A percentile compares a stretch with the other conserved stretches of the same genome.
phyloP scores from a whole-genome alignment of 768 basidiomycete species.

The Dendrothele bispora region DNA sequence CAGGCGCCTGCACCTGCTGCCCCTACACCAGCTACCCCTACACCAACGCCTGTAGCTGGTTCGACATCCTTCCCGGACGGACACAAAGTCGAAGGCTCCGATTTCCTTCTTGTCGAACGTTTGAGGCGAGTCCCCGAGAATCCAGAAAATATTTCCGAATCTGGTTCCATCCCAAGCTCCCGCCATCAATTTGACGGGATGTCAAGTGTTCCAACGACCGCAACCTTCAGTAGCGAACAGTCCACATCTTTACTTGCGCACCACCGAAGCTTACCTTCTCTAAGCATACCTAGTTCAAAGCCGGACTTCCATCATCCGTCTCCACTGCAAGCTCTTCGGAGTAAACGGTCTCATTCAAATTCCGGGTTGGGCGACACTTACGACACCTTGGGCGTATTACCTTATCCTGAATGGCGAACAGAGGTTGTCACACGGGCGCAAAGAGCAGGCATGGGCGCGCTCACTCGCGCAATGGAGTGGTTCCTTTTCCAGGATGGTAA shows the following conservation, averaged over 20 bases:
- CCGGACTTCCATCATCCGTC: too few relatives aligned
- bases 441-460: slow-evolving; percentile 58
- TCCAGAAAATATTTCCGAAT: too few relatives aligned
- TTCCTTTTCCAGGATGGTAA: slow-evolving; percentile 31
- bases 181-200: too few relatives aligned
- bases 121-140: too few relatives aligned
- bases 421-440: slow-evolving; percentile 50
- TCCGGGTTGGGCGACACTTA: not conserved
- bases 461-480: slow-evolving; percentile 53
- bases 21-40: slow-evolving; percentile 18
- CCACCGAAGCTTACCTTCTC: too few relatives aligned
- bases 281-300: too few relatives aligned
- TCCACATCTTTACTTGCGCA: too few relatives aligned
- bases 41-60: slow-evolving; percentile 26
- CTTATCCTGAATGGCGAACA: slow-evolving; percentile 69
- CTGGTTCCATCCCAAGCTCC: too few relatives aligned
- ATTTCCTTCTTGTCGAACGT: too few relatives aligned
- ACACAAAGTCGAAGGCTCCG: not conserved
- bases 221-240: too few relatives aligned
- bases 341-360: slow-evolving; percentile 11
- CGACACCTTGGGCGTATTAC: slow-evolving; percentile 38
- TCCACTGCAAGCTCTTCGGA: slow-evolving; percentile 8
- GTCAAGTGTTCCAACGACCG: too few relatives aligned
- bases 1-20: slow-evolving; percentile 9
- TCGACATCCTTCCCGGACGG: slow-evolving; percentile 11